A percentile compares a stretch with the other conserved stretches of the same genome.
phyloP scores from a whole-genome alignment of 345 rosid species.

The Rubroshorea leprosula region DNA sequence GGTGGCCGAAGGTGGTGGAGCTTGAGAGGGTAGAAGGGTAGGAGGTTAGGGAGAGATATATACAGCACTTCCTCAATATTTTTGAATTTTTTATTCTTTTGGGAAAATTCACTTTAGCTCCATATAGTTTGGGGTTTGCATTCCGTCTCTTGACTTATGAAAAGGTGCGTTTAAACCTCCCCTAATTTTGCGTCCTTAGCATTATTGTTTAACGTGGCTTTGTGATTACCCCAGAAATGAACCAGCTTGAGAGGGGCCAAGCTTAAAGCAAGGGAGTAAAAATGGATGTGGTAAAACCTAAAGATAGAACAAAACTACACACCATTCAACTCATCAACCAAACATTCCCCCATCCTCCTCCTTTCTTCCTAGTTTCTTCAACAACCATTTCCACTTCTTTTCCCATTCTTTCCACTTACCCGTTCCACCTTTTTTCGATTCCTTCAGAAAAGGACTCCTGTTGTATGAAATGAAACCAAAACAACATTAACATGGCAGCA shows the following conservation, averaged over 20 bases:
- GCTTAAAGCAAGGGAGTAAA: conserved; percentile 40
- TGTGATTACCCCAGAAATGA: too few relatives aligned
- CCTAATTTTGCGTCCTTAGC: too few relatives aligned
- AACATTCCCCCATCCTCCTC: not conserved
- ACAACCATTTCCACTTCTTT: conserved; percentile 10
- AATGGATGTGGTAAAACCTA: conserved; percentile 13
- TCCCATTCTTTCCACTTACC: conserved; percentile 2
- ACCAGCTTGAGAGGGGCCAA: not conserved
- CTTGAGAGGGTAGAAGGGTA: too few relatives aligned
- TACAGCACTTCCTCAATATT: too few relatives aligned
- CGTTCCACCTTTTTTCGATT: not conserved
- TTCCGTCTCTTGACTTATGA: too few relatives aligned
- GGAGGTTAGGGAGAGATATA: too few relatives aligned
- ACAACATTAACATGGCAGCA: conserved; percentile 29
- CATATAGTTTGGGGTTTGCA: too few relatives aligned
- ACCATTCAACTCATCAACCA: conserved; percentile 18
- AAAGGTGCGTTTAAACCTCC: too few relatives aligned
- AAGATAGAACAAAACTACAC: conserved; percentile 17
- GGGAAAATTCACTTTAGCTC: too few relatives aligned
- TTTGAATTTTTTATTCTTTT: too few relatives aligned
- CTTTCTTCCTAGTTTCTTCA: conserved; percentile 10
- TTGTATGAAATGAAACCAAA: not conserved
- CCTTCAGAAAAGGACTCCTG: not conserved
- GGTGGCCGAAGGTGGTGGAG: too few relatives aligned
- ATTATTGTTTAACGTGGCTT: too few relatives aligned